Conservation (phyloP, 345 rosid genomes). For the Alliaria petiolata region DNA sequence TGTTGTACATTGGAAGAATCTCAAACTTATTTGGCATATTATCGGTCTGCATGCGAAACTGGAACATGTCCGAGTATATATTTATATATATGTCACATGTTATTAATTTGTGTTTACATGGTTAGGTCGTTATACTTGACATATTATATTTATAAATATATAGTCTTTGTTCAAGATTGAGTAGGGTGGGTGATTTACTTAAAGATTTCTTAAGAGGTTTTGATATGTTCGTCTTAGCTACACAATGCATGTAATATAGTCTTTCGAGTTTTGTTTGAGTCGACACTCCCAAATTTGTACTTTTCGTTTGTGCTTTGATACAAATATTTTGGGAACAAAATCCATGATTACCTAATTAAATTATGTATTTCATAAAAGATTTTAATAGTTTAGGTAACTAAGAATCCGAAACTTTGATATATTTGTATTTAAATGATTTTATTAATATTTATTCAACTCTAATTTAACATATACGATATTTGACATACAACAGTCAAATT, state of each 20-base stretch:
- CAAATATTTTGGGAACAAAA: background rate
- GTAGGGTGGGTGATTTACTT: background rate
- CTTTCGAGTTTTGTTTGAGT: background rate
- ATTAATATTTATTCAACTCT: background rate
- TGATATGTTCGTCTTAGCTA: background rate
- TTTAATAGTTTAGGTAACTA: background rate
- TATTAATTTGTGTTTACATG: background rate
- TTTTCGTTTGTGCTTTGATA: background rate
- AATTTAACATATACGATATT: too few species aligned
- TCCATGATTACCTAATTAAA: background rate
- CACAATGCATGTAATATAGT: background rate
- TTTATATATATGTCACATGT: background rate
- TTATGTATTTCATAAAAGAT: background rate
- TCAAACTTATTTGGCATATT: background rate
- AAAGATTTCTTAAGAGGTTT: background rate
- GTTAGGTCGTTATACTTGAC: background rate
- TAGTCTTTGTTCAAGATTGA: background rate
- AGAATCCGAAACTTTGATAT: background rate
- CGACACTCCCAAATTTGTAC: background rate
- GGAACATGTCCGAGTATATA: slow-evolving; percentile 1
- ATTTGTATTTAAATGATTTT: background rate
- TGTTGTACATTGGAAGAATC: background rate
- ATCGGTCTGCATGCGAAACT: background rate
- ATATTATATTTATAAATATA: too few species aligned
- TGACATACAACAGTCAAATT: background rate